Percentiles rank a stretch among this genome's conserved stretches.
These are phyloP conservation scores for Naganishia vaughanmartiniae DNA, from an alignment of 768 basidiomycete genomes.

Conservation along the genomic window DNA sequence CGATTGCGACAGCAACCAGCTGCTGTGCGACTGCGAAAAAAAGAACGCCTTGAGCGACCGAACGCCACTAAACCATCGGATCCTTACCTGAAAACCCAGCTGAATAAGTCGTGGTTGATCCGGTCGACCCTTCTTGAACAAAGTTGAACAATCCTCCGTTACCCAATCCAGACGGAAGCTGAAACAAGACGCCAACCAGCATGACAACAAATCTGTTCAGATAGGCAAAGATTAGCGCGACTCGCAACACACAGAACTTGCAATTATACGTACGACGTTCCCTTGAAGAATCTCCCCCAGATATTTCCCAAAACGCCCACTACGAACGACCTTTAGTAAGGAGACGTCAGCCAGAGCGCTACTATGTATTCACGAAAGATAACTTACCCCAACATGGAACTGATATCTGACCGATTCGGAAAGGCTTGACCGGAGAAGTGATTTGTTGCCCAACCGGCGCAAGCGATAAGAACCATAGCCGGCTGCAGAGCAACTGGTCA, in stretches of 20 bases:
- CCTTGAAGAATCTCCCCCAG: constrained; percentile 69
- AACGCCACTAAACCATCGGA: background rate
- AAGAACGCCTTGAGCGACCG: background rate
- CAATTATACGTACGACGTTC: constrained; percentile 44
- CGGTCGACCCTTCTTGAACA: constrained; percentile 43
- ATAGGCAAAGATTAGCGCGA: constrained; percentile 36
- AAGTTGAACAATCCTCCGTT: constrained; percentile 71
- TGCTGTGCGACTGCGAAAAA: constrained; percentile 67
- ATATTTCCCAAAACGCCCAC: constrained; percentile 76
- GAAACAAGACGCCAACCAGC: constrained; percentile 77
- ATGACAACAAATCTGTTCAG: constrained; percentile 67
- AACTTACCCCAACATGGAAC: constrained; percentile 67
- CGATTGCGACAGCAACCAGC: constrained; percentile 73
- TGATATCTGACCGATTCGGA: constrained; percentile 69
- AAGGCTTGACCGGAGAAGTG: constrained; percentile 54
- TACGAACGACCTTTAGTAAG: constrained; percentile 61
- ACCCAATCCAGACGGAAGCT: constrained; percentile 76
- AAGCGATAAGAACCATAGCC: constrained; percentile 60
- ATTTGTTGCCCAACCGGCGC: constrained; percentile 64
- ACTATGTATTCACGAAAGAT: background rate
- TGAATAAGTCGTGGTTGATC: constrained; percentile 58
- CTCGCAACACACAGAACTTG: background rate
- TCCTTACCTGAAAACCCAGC: constrained; percentile 57
- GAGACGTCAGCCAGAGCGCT: too few relatives aligned
- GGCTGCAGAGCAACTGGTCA: constrained; percentile 36